A percentile compares a stretch with the other conserved stretches of the same genome.
These are phyloP conservation scores for Bryum argenteum DNA, from an alignment of 225 moss, liverwort and hornwort genomes.

Conservation along the genomic window DNA sequence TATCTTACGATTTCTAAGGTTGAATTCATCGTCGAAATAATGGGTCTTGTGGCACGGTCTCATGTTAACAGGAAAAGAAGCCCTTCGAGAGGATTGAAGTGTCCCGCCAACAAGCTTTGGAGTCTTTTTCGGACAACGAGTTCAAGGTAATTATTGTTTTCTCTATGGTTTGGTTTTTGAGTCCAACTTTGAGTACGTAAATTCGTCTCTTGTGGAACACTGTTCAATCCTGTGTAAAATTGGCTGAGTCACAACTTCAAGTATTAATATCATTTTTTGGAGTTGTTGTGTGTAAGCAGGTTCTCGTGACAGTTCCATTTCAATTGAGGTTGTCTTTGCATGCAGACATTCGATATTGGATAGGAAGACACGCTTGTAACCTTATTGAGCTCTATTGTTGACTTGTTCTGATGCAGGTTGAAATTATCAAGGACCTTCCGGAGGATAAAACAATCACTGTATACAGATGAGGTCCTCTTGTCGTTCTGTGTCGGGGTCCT, in stretches of 20 bases:
- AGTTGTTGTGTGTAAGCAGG: neutral
- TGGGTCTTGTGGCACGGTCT: neutral
- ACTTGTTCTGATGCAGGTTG: slow-evolving; percentile 65
- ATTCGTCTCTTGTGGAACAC: too few species aligned
- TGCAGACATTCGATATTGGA: neutral
- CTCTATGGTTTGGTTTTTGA: neutral
- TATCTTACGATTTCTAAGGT: neutral
- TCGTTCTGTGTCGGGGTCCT: slow-evolving; percentile 92
- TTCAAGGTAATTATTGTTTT: slow-evolving; percentile 69
- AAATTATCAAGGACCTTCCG: slow-evolving; percentile 89
- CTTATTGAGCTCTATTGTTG: neutral
- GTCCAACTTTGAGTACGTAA: too few species aligned
- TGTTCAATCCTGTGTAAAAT: neutral
- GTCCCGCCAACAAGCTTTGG: slow-evolving; percentile 77
- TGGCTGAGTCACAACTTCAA: neutral
- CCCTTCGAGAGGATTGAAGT: slow-evolving; percentile 93
- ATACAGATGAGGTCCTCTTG: slow-evolving; percentile 90
- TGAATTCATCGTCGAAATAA: neutral
- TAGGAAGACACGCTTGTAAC: neutral
- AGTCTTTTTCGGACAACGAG: slow-evolving; percentile 80
- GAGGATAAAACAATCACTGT: slow-evolving; percentile 91
- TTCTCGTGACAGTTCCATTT: neutral
- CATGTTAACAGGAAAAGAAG: slow-evolving; percentile 66
- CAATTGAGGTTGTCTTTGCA: neutral
- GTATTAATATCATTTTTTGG: neutral